These are phyloP conservation scores for Brettanomyces bruxellensis DNA, from an alignment of 805 yeast species.

Conservation along the genomic window DNA sequence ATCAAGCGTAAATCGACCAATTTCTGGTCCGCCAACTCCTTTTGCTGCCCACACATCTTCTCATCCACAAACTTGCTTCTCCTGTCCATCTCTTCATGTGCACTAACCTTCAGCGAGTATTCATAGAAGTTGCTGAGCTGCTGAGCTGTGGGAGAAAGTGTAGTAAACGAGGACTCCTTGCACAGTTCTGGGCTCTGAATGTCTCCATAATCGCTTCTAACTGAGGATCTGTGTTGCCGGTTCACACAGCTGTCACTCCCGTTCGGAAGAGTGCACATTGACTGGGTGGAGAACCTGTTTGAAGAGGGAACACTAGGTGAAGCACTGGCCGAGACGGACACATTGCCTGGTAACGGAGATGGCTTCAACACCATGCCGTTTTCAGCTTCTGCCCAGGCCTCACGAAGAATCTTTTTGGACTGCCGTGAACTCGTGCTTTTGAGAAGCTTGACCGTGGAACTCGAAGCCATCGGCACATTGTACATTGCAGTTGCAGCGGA, in stretches of 20 bases:
- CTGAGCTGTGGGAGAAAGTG: slow-evolving; percentile 27
- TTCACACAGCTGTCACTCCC: neutral
- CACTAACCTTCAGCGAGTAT: slow-evolving; percentile 25
- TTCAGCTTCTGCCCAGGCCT: slow-evolving; percentile 17
- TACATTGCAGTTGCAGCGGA: slow-evolving; percentile 35
- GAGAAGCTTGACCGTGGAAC: slow-evolving; percentile 23
- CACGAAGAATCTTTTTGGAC: slow-evolving; percentile 15
- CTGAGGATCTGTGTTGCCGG: neutral
- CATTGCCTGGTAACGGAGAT: slow-evolving; percentile 39
- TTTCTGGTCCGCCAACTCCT: neutral
- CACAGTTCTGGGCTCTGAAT: neutral
- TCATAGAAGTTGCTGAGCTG: slow-evolving; percentile 34
- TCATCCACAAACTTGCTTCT: slow-evolving; percentile 17
- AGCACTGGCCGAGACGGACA: neutral
- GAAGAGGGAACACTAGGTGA: neutral
- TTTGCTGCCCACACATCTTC: neutral
- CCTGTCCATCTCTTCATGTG: slow-evolving; percentile 28
- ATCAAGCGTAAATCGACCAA: slow-evolving; percentile 54
- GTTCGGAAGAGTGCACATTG: neutral
- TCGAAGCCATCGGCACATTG: slow-evolving; percentile 43
- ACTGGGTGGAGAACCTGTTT: neutral
- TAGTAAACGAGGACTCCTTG: slow-evolving; percentile 12
- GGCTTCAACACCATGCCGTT: slow-evolving; percentile 29
- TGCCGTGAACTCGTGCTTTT: slow-evolving; percentile 9
- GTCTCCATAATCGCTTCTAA: neutral